Conservation (phyloP, 176 grass and related monocot species). For the Poa annua region DNA sequence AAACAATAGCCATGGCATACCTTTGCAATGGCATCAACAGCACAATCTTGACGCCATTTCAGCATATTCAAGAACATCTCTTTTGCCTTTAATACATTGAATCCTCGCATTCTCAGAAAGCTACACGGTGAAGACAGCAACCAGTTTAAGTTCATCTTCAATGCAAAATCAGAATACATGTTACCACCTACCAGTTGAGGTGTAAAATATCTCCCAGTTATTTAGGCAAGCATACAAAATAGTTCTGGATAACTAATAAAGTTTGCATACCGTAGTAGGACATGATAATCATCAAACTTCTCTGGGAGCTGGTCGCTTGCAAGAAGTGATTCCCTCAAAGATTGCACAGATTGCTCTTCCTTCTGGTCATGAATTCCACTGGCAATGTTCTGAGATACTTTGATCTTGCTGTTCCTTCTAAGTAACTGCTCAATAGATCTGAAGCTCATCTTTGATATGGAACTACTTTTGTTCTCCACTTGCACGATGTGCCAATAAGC, state of each 20-base stretch:
- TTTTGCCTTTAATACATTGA: slow-evolving; percentile 73
- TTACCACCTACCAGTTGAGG: slow-evolving; percentile 15
- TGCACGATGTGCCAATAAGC: slow-evolving; percentile 49
- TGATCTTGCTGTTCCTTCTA: slow-evolving; percentile 61
- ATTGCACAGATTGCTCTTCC: slow-evolving; percentile 65
- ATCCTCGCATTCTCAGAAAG: slow-evolving; percentile 89
- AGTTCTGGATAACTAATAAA: slow-evolving; percentile 4
- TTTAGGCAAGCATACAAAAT: slow-evolving; percentile 21
- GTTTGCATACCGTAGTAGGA: slow-evolving; percentile 73
- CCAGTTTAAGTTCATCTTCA: slow-evolving; percentile 29
- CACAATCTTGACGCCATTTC: slow-evolving; percentile 90
- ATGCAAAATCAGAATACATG: slow-evolving; percentile 13
- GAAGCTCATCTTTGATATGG: slow-evolving; percentile 71
- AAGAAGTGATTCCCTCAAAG: slow-evolving; percentile 67
- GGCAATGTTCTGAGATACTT: slow-evolving; percentile 50
- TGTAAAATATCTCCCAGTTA: slow-evolving; percentile 27
- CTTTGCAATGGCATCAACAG: slow-evolving; percentile 72
- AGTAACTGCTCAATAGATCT: slow-evolving; percentile 60
- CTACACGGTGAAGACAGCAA: slow-evolving; percentile 45
- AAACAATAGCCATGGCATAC: slow-evolving; percentile 48
- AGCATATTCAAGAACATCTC: slow-evolving; percentile 94
- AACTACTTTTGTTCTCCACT: slow-evolving; percentile 48
- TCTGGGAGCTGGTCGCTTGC: slow-evolving; percentile 68
- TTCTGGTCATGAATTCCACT: slow-evolving; percentile 59
- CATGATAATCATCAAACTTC: slow-evolving; percentile 89